These are phyloP conservation scores for Funneliformis mosseae DNA, from an alignment of 192 early-diverging fungal genomes.

Conservation along the genomic window DNA sequence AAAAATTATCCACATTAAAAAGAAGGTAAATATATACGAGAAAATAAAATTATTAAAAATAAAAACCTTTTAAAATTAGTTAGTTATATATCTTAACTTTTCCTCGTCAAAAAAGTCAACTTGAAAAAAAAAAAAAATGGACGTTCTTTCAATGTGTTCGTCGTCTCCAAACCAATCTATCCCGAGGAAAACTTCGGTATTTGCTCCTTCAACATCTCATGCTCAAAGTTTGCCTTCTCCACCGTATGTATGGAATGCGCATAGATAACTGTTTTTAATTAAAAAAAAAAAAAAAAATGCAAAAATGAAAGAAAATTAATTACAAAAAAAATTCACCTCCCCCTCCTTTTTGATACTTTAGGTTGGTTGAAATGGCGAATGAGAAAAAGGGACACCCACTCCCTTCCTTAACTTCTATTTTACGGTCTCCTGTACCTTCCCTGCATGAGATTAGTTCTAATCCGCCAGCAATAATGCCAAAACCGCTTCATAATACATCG, in stretches of 20 bases:
- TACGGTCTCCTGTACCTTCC: neutral
- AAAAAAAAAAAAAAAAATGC: neutral
- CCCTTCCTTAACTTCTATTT: neutral
- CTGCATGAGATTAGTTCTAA: neutral
- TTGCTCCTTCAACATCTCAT: neutral
- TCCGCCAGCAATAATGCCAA: neutral
- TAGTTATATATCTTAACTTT: too few species aligned
- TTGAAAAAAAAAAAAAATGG: neutral
- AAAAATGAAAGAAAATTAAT: neutral
- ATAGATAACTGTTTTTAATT: neutral
- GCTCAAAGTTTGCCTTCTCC: neutral
- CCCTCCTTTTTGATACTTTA: neutral
- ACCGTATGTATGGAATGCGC: neutral
- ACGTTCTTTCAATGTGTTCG: neutral
- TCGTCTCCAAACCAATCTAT: neutral
- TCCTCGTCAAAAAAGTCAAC: neutral
- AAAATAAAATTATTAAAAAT: too few species aligned
- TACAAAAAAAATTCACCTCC: neutral
- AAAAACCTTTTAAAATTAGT: too few species aligned
- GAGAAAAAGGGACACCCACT: neutral
- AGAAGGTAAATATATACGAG: too few species aligned
- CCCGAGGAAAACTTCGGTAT: neutral
- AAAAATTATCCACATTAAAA: too few species aligned
- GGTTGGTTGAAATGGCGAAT: neutral
- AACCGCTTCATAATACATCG: neutral